Conservation (phyloP, 768 basidiomycete species). For the Naganishia vishniacii region DNA sequence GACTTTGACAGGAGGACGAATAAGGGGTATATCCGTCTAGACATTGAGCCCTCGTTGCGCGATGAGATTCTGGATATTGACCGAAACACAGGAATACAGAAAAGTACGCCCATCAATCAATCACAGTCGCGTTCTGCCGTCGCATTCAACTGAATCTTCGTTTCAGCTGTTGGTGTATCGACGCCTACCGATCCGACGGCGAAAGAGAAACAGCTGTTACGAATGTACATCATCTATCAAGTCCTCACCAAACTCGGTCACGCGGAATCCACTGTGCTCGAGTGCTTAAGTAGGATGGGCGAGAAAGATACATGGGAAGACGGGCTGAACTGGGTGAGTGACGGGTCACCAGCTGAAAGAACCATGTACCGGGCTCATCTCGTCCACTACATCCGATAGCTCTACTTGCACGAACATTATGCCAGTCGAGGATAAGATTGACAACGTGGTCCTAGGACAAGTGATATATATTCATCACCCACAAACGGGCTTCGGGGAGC, state of each 20-base stretch:
- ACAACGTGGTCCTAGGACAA: too few species aligned
- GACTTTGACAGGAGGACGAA: conserved; percentile 75
- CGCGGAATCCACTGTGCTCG: conserved; percentile 60
- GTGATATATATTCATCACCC: too few species aligned
- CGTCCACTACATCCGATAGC: neutral
- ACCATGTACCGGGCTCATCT: too few species aligned
- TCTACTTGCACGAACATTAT: conserved; percentile 5
- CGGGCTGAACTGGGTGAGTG: conserved; percentile 81
- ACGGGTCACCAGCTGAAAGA: neutral
- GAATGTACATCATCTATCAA: conserved; percentile 74
- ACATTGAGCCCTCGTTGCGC: conserved; percentile 59
- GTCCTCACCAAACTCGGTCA: conserved; percentile 73
- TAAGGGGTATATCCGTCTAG: conserved; percentile 59
- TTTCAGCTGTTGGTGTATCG: conserved; percentile 21
- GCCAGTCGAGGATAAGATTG: neutral
- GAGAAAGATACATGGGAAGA: conserved; percentile 59
- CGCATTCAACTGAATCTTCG: neutral
- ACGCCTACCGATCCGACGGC: conserved; percentile 30
- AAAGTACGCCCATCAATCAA: conserved; percentile 23
- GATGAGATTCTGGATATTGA: conserved; percentile 56
- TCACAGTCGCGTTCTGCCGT: conserved; percentile 43
- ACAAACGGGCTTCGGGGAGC: too few species aligned
- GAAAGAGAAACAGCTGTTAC: conserved; percentile 64
- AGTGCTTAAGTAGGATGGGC: conserved; percentile 63
- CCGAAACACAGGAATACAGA: conserved; percentile 14